Conservation (phyloP, 2,329 filamentous ascomycete genomes). For the Exophiala oligosperma region DNA sequence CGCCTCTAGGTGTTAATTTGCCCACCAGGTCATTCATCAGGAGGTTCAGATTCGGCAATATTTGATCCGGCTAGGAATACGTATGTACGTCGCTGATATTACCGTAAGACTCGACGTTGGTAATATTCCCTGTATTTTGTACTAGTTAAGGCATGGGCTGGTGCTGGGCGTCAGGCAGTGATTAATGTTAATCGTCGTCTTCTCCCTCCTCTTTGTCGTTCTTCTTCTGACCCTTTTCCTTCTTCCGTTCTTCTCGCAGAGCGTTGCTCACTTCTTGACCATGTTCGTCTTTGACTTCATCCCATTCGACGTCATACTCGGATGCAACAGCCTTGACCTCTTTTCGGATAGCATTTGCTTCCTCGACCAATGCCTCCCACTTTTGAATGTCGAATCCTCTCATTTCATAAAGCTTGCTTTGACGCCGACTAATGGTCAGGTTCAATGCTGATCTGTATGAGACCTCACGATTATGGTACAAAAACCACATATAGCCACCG, state of each 20-base stretch:
- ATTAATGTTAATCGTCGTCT: constrained; percentile 24
- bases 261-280: constrained; percentile 59
- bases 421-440: constrained; percentile 76
- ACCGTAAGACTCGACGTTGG: neutral
- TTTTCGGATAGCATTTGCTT: constrained; percentile 72
- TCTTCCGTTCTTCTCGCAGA: constrained; percentile 50
- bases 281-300: constrained; percentile 72
- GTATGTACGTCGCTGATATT: constrained; percentile 22
- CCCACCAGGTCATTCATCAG: constrained; percentile 18
- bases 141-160: constrained; percentile 9
- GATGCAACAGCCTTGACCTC: constrained; percentile 80
- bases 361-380: constrained; percentile 78
- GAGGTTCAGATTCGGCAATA: constrained; percentile 19
- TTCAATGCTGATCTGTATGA: constrained; percentile 85
- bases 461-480: constrained; percentile 88
- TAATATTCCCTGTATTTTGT: constrained; percentile 11
- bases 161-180: constrained; percentile 9
- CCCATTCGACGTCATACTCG: constrained; percentile 90
- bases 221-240: constrained; percentile 37
- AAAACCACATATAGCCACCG: constrained; percentile 88
- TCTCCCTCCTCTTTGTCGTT: constrained; percentile 37
- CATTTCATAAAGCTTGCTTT: constrained; percentile 72
- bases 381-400: constrained; percentile 72
- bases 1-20: neutral
- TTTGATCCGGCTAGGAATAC: constrained; percentile 25